Evolutionary conservation across 176 grass and related monocot genomes (phyloP).

Genomic region (Musa schizocarpa): DNA sequence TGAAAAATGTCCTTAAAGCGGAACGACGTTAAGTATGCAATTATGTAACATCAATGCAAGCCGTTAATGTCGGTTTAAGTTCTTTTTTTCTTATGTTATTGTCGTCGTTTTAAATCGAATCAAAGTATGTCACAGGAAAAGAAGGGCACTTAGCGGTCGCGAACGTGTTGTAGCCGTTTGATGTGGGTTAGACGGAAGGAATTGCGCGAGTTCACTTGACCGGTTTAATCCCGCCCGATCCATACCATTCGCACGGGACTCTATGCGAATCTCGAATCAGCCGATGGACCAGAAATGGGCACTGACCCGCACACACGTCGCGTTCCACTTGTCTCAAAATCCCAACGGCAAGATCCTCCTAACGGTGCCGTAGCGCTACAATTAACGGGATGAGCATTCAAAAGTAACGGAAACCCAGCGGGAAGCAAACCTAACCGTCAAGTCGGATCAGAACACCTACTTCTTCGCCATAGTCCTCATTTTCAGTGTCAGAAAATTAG

Average conservation of each 20-base stretch:
- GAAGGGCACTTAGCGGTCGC: not conserved
- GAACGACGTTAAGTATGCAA: not conserved
- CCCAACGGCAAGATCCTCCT: conserved; percentile 10
- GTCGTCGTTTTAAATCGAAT: not conserved
- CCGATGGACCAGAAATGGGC: not conserved
- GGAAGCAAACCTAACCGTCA: not conserved
- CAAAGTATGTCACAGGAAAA: too few relatives aligned
- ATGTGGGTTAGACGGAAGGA: not conserved
- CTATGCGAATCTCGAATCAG: not conserved
- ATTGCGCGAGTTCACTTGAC: not conserved
- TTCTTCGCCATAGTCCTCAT: not conserved
- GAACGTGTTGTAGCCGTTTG: not conserved
- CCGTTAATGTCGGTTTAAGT: not conserved
- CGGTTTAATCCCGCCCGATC: not conserved
- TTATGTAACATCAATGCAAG: not conserved
- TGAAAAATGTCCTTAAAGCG: not conserved
- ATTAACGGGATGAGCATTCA: not conserved
- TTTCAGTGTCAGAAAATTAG: not conserved
- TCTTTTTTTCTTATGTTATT: not conserved
- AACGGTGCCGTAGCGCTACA: conserved; percentile 2
- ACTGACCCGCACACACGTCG: not conserved
- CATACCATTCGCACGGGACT: not conserved
- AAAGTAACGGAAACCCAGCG: not conserved
- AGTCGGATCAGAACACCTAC: not conserved
- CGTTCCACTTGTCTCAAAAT: conserved; percentile 3